Percentiles rank a stretch among this genome's conserved stretches.
Evolutionary conservation across 352 stramenopile genomes (phyloP).

Genomic region (Blastocystis sp.): DNA sequence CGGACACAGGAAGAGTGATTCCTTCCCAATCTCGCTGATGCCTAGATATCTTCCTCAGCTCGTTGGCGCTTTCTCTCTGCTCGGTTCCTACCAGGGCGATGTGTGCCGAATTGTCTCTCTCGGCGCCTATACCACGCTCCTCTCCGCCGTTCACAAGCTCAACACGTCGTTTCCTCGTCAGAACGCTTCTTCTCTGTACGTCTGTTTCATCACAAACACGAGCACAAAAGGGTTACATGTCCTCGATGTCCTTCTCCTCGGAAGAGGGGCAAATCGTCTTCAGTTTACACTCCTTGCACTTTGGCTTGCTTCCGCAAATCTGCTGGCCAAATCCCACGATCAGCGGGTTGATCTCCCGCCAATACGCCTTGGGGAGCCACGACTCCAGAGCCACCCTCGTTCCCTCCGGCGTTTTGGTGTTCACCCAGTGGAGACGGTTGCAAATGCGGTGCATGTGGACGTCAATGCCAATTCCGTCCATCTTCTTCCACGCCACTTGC

Average conservation of each 20-base stretch:
- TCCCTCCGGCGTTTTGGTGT: constrained; percentile 87
- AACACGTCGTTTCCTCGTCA: neutral
- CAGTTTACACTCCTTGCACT: constrained; percentile 79
- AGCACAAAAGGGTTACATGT: neutral
- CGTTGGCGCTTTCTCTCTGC: neutral
- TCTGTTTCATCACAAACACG: constrained; percentile 48
- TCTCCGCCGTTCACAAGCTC: constrained; percentile 29
- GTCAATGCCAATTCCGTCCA: constrained; percentile 89
- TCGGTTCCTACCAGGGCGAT: neutral
- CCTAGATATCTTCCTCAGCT: neutral
- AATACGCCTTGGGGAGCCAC: constrained; percentile 85
- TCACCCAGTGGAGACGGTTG: constrained; percentile 88
- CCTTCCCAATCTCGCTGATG: neutral
- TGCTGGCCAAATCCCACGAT: constrained; percentile 93
- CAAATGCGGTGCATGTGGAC: constrained; percentile 93
- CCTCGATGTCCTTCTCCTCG: constrained; percentile 52
- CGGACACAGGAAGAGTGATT: neutral
- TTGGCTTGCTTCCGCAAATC: constrained; percentile 78
- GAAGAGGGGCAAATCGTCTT: constrained; percentile 77
- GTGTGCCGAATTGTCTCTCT: neutral
- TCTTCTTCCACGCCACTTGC: constrained; percentile 81
- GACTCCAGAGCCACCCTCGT: constrained; percentile 87
- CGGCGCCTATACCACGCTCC: constrained; percentile 26
- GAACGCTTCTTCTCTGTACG: neutral
- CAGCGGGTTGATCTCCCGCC: constrained; percentile 85